Evolutionary conservation across 257 asterid genomes (phyloP).

Genomic region (Fraxinus americana): DNA sequence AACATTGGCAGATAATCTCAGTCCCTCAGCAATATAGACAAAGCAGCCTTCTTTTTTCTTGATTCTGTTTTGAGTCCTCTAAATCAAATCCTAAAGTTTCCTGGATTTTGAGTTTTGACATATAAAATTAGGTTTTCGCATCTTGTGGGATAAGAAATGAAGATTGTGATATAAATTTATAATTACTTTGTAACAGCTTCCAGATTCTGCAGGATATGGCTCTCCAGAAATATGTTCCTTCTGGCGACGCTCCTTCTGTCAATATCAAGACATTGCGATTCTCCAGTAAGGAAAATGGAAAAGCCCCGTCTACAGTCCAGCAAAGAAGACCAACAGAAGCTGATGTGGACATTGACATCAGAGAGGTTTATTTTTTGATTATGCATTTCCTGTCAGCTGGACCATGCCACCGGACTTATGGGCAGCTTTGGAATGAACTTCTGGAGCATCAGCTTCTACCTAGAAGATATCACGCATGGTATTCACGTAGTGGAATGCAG

Average conservation of each 20-base stretch:
- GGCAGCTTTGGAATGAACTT: constrained; percentile 97
- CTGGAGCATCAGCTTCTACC: constrained; percentile 96
- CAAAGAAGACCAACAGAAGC: constrained; percentile 55
- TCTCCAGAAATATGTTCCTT: constrained; percentile 5
- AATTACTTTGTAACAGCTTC: constrained; percentile 4
- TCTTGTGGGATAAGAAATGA: background rate
- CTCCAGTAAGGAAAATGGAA: constrained; percentile 14
- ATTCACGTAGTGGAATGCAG: constrained; percentile 74
- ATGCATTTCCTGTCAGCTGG: constrained; percentile 98
- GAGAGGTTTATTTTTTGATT: constrained; percentile 85
- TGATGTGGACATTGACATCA: constrained; percentile 74
- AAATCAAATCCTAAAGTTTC: background rate
- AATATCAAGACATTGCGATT: constrained; percentile 27
- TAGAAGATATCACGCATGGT: constrained; percentile 96
- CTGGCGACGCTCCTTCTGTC: constrained; percentile 44
- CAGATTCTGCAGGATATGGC: constrained; percentile 73
- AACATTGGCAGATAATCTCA: background rate
- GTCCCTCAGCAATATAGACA: background rate
- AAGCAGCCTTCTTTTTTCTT: background rate
- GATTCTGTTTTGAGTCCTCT: background rate
- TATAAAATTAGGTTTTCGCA: background rate
- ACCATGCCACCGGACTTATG: constrained; percentile 89
- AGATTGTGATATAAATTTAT: background rate
- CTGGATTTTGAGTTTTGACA: background rate
- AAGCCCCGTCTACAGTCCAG: constrained; percentile 51